phyloP scores from a whole-genome alignment of 2,329 filamentous ascomycete genomes.

The Lasiodiplodia hormozganensis region DNA sequence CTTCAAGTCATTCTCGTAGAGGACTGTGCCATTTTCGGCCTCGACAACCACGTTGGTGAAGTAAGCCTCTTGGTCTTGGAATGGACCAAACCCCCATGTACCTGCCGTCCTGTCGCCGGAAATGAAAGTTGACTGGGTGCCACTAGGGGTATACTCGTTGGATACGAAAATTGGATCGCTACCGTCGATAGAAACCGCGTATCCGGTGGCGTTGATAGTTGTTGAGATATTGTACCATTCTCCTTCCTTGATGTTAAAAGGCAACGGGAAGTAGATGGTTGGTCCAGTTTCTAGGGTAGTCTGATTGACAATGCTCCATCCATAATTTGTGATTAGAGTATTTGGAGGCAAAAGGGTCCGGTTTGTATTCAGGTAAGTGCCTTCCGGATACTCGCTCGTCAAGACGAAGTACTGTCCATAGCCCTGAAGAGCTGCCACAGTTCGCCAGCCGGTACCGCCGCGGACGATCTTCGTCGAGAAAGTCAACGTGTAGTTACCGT shows the following conservation, averaged over 20 bases:
- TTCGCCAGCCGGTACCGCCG: slow-evolving; percentile 49
- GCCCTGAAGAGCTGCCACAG: slow-evolving; percentile 31
- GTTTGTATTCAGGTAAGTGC: slow-evolving; percentile 46
- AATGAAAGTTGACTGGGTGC: neutral
- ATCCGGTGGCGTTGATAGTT: slow-evolving; percentile 38
- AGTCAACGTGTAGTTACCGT: slow-evolving; percentile 47
- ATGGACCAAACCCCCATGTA: slow-evolving; percentile 52
- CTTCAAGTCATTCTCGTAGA: slow-evolving; percentile 44
- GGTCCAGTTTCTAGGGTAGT: slow-evolving; percentile 40
- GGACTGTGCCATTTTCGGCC: slow-evolving; percentile 38
- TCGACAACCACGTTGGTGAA: slow-evolving; percentile 45
- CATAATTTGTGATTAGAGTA: slow-evolving; percentile 44
- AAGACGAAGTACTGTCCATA: slow-evolving; percentile 23
- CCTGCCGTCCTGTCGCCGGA: slow-evolving; percentile 35
- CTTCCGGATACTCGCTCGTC: slow-evolving; percentile 28
- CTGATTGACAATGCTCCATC: slow-evolving; percentile 47
- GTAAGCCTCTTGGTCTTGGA: slow-evolving; percentile 48
- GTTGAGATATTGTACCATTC: slow-evolving; percentile 51
- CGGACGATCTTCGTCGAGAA: slow-evolving; percentile 49
- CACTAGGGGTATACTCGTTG: neutral
- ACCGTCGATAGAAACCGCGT: slow-evolving; percentile 40
- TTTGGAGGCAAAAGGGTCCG: slow-evolving; percentile 45
- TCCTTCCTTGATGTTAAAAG: slow-evolving; percentile 40
- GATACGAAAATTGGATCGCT: slow-evolving; percentile 35
- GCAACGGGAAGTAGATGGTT: slow-evolving; percentile 38